Base-by-base conservation (phyloP, 176 grass and related monocot species). In the Poa pratensis region DNA sequence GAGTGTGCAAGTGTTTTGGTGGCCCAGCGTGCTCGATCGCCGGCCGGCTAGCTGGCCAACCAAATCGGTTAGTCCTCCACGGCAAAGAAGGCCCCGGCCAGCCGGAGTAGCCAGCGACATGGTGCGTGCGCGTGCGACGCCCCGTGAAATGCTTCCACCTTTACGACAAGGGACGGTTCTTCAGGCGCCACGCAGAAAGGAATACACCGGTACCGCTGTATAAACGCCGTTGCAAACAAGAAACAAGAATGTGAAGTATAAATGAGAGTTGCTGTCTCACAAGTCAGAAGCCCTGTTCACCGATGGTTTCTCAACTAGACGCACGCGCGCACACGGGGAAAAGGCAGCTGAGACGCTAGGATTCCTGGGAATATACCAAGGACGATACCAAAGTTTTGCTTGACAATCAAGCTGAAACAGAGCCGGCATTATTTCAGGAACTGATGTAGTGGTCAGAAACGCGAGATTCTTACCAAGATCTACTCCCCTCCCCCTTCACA, bases 111-210 rank as follows among this genome's bases (percentile, higher is more conserved):
- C 1, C 76, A 40, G 9, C 30, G 19, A 12, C 53, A 24, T 16
- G 82, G 71, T 51, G 82, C 78, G 78, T 14, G 45, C 10, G 40
- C 5, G 23, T 57, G 64, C 55, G 84, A 22, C 62, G 64, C 5
- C 63, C 84, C 76, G 76, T 80, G 84, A 61, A 16, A 14, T 37
- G 35, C 35, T 37, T 37, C 2, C 34, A 2, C 34, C 2, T 2
- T 35, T 35, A 24, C 63, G 18, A 17, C 28, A 40, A 69, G 12
- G 28, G 48, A 40, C 27, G 79, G 79, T 18, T 16, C 26, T 28
- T 66, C 78, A n/a, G 78, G 45, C 78, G 78, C 78, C 78, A 80
- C 78, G 78, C 60, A 0, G 28, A n/a, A 80, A 80, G 60, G 40
- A 49, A 19, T 8, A 3, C 23, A 9, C 77, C 23, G 76, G 8